A percentile compares a stretch with the other conserved stretches of the same genome.
Evolutionary conservation across 495 filamentous ascomycete genomes (phyloP).

Genomic region (Neurospora cerealis): DNA sequence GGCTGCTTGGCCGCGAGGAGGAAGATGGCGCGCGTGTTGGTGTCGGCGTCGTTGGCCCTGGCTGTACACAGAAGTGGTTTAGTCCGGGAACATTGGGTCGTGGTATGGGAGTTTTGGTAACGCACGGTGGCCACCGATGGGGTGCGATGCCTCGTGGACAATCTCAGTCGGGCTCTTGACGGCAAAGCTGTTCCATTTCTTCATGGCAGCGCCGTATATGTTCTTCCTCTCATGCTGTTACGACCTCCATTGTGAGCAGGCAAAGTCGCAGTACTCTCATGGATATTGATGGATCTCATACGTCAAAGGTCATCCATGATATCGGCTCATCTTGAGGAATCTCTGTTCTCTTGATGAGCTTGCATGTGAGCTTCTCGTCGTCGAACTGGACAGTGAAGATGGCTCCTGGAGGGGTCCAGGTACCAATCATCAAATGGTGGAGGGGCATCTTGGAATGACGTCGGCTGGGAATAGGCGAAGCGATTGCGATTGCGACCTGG

Average conservation of each 20-base stretch:
- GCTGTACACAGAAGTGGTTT: constrained; percentile 33
- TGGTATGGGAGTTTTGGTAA: constrained; percentile 1
- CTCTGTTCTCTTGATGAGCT: constrained; percentile 64
- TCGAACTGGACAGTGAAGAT: constrained; percentile 81
- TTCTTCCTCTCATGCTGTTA: constrained; percentile 63
- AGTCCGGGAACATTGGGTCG: neutral
- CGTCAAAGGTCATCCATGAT: constrained; percentile 84
- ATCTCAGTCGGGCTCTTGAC: constrained; percentile 72
- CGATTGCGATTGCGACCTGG: neutral
- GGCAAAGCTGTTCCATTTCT: constrained; percentile 74
- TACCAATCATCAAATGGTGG: constrained; percentile 76
- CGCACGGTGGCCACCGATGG: constrained; percentile 47
- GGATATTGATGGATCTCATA: constrained; percentile 26
- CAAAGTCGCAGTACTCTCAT: neutral
- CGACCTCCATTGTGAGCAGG: constrained; percentile 16
- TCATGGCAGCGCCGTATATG: constrained; percentile 81
- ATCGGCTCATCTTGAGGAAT: constrained; percentile 76
- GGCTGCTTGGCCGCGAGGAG: constrained; percentile 64
- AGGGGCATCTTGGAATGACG: constrained; percentile 43
- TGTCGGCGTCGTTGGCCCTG: constrained; percentile 52
- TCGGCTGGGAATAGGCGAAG: constrained; percentile 4
- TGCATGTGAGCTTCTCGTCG: constrained; percentile 59
- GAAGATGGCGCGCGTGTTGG: constrained; percentile 80
- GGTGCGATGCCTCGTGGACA: constrained; percentile 60
- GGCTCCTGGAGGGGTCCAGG: constrained; percentile 74